Evolutionary conservation across 2,329 filamentous ascomycete genomes (phyloP).

Genomic region (Hymenoscyphus albidus): DNA sequence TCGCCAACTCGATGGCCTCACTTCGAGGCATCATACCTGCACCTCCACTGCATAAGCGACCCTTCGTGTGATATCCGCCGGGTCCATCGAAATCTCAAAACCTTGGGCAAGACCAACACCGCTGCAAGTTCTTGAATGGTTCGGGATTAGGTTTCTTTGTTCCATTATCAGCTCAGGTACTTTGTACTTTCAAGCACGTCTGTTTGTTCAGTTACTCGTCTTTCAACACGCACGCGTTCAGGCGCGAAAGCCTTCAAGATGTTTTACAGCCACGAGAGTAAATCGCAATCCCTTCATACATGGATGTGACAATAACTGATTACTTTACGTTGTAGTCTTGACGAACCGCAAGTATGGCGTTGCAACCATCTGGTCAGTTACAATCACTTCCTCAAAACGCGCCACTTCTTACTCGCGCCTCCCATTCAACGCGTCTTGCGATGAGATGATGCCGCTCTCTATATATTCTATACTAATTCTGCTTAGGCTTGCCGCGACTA

Average conservation of each 20-base stretch:
- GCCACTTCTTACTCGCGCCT: not conserved
- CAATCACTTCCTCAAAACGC: conserved; percentile 8
- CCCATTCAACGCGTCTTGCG: not conserved
- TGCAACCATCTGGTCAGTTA: conserved; percentile 80
- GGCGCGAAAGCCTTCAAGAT: conserved; percentile 44
- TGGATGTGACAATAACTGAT: conserved; percentile 35
- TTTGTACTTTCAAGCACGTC: not conserved
- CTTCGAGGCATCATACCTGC: not conserved
- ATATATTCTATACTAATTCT: not conserved
- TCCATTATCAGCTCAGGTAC: not conserved
- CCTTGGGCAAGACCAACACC: not conserved
- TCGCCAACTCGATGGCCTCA: not conserved
- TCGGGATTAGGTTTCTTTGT: not conserved
- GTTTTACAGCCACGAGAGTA: conserved; percentile 97
- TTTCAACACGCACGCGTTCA: not conserved
- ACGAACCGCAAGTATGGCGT: conserved; percentile 86
- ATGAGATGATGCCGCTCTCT: not conserved
- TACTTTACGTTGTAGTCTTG: conserved; percentile 56
- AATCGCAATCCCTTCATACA: conserved; percentile 33
- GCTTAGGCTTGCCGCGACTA: conserved; percentile 84
- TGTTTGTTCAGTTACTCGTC: not conserved
- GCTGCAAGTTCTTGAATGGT: not conserved
- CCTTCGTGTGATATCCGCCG: not conserved
- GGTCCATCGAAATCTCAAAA: not conserved
- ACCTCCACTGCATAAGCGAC: not conserved